Conservation (phyloP, 192 early-diverging fungal species). For the Rhizophagus clarus region DNA sequence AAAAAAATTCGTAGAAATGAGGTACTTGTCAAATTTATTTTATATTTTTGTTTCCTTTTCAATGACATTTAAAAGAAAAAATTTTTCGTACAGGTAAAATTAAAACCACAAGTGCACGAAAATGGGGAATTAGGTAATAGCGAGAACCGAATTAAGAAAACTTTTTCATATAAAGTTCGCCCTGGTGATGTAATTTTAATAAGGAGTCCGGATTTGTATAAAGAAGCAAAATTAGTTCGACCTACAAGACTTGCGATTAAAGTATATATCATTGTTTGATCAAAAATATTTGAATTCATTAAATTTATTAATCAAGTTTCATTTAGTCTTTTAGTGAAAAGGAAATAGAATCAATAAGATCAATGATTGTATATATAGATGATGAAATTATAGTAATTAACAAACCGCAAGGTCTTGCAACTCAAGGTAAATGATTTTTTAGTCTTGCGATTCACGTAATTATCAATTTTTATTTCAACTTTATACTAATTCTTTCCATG, state of each 20-base stretch:
- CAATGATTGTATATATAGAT: conserved; percentile 20
- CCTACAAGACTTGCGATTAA: neutral
- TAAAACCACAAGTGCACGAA: neutral
- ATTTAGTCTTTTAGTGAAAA: conserved; percentile 2
- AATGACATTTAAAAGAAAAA: neutral
- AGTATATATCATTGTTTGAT: neutral
- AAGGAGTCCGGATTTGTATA: neutral
- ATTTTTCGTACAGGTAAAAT: neutral
- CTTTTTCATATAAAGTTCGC: neutral
- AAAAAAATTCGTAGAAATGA: conserved; percentile 3
- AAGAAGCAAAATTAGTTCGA: neutral
- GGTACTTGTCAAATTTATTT: neutral
- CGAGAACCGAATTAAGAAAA: neutral
- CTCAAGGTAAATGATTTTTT: conserved; percentile 7
- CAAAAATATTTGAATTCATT: neutral
- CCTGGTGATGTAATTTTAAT: neutral
- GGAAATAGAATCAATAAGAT: conserved; percentile 11
- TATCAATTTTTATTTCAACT: no score
- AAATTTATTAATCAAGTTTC: neutral
- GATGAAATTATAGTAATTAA: conserved; percentile 6
- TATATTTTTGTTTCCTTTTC: neutral
- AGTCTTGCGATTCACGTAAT: no score
- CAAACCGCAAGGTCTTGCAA: neutral
- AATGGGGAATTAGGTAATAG: neutral
- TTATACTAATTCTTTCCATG: neutral